These are phyloP conservation scores for Cladosporium sp. DNA, from an alignment of 2,329 filamentous ascomycete genomes.

Conservation along the genomic window DNA sequence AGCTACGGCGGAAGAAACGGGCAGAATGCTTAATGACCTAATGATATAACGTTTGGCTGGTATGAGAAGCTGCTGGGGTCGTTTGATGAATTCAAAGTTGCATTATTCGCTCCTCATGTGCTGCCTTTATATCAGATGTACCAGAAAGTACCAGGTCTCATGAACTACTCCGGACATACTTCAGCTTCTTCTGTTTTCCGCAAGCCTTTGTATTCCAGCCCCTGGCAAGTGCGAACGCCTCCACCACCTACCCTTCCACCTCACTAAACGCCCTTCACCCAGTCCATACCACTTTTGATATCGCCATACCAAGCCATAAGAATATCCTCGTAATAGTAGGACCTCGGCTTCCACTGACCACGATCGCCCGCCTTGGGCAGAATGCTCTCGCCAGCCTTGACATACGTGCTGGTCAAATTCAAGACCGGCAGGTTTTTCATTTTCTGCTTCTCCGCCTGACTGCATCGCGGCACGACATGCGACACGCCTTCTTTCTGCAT, in stretches of 20 bases:
- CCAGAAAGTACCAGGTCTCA: too few species aligned
- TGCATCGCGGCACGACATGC: conserved; percentile 41
- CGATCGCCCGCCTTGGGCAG: conserved; percentile 47
- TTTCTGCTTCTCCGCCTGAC: conserved; percentile 33
- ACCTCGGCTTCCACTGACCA: conserved; percentile 42
- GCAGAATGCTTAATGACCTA: too few species aligned
- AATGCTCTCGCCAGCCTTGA: conserved; percentile 38
- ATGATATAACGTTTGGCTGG: too few species aligned
- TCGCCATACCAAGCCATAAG: conserved; percentile 40
- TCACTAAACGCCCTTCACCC: conserved; percentile 18
- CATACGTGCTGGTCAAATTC: conserved; percentile 49
- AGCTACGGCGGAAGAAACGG: too few species aligned
- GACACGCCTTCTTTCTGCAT: conserved; percentile 45
- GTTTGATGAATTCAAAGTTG: too few species aligned
- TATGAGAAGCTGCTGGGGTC: too few species aligned
- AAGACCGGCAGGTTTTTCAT: conserved; percentile 41
- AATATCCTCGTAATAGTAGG: conserved; percentile 42
- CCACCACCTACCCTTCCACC: not conserved
- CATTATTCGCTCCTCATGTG: too few species aligned
- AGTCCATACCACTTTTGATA: conserved; percentile 39
- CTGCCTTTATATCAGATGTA: too few species aligned
- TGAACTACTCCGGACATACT: too few species aligned
- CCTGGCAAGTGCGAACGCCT: too few species aligned
- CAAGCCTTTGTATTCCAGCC: too few species aligned
- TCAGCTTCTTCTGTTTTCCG: too few species aligned